A percentile compares a stretch with the other conserved stretches of the same genome.
Conservation (phyloP, 805 yeast species). For the Torulaspora indica region DNA sequence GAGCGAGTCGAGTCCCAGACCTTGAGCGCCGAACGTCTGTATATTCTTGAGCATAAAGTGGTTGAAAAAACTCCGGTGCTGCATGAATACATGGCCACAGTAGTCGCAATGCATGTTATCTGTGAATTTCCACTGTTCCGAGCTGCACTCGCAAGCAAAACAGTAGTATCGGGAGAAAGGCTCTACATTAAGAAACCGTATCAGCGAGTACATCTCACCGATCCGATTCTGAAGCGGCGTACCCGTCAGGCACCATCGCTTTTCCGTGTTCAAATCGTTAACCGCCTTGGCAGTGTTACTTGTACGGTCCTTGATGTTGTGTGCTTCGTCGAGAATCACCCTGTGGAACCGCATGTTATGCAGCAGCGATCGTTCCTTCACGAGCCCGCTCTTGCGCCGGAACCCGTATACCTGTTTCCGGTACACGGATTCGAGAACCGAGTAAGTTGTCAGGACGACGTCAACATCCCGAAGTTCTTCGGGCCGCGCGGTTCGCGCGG, state of each 20-base stretch:
- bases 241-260: constrained; percentile 90
- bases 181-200: constrained; percentile 72
- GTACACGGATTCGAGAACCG: constrained; percentile 82
- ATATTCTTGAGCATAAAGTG: constrained; percentile 94
- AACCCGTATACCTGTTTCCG: constrained; percentile 83
- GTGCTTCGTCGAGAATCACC: constrained; percentile 93
- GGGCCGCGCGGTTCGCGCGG: constrained; percentile 57
- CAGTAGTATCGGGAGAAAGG: constrained; percentile 91
- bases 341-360: constrained; percentile 76
- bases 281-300: constrained; percentile 94
- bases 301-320: constrained; percentile 91
- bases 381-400: constrained; percentile 61
- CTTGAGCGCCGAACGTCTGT: constrained; percentile 76
- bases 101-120: constrained; percentile 78
- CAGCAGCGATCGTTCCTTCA: constrained; percentile 69
- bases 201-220: constrained; percentile 91
- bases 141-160: constrained; percentile 83
- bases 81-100: constrained; percentile 92
- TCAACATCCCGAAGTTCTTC: constrained; percentile 54
- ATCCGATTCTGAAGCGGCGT: constrained; percentile 95
- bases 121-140: constrained; percentile 78
- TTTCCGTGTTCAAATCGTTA: constrained; percentile 60
- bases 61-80: constrained; percentile 91
- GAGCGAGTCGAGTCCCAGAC: constrained; percentile 77
- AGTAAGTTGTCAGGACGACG: constrained; percentile 85